Base-by-base conservation (phyloP, 495 filamentous ascomycete species). In the Hamigera avellanea region DNA sequence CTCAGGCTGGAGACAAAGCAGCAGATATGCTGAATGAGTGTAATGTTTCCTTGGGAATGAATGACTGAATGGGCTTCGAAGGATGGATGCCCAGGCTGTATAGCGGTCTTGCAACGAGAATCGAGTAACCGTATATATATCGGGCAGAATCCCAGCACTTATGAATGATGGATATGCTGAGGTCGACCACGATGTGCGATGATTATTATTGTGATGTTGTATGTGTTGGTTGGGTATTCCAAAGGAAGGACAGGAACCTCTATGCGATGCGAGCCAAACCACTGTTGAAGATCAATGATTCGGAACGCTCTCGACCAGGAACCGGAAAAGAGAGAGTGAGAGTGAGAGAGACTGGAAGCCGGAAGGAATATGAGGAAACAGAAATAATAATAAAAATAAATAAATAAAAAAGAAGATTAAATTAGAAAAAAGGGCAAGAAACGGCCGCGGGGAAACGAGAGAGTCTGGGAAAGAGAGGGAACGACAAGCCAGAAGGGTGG, bases 221-320 rank as follows among this genome's bases (percentile, higher is more conserved):
- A 28, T 33, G 33, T 29, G 19, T 14, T 12, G 38, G 27, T 30
- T 37, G 14, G 10, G 23, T 28, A 33, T 30, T 31, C 13, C 19
- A 48, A 44, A 48, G 38, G 57, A 61, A 56, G 50, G 55, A 56
- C 50, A 57, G 54, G 57, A 44, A 47, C 51, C 53, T 53, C 18
- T 43, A 32, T 31, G 34, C 35, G 41, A 47, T 28, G 32, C 41
- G 34, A 44, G 26, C 21, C 21, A 9, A 23, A 9, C 21, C 21
- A 5, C 9, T 5, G 21, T 4, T 23, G n/a, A n/a, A 19, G 21
- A 37, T 15, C 32, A 33, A 37, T 36, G 41, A 40, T 38, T 40
- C 18, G 33, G 41, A 16, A 38, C 33, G 36, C 17, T 26, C 39
- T 23, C 21, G 21, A 23, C 21, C 21, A 23, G 21, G 30, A 15